Base-by-base conservation (phyloP, 495 filamentous ascomycete species). In the Penicillium manginii region DNA sequence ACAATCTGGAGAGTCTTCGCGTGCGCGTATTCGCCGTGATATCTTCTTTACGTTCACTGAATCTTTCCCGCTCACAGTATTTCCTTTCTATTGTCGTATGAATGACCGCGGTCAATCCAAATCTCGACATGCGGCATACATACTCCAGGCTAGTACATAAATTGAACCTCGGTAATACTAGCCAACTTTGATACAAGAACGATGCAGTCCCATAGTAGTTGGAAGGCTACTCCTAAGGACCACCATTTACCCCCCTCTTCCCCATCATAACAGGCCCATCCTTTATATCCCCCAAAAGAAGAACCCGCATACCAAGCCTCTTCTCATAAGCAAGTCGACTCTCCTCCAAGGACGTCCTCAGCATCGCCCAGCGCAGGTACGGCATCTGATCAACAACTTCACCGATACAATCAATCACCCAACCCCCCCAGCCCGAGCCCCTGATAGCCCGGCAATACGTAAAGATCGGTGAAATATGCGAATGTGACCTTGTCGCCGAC, bases 391-490 rank as follows among this genome's bases (percentile, higher is more conserved):
- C 58, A 19, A 89, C 37, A 1, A 79, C 47, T 60, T 90, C 84
- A 39, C 82, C 73, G 10, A 86, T 65, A 60, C 85, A 86, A 18
- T 66, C 59, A 60, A 88, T 80, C 55, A 90, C 63, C 86, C 86
- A 92, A 92, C 10, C 67, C 73, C 0, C 83, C 87, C 0, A 91
- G 73, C 1, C 87, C 87, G 21, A 78, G 71, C 0, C 82, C 78
- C 51, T 87, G 82, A 53, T 86, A 77, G 51, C 80, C 73, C 0
- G 75, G 66, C 0, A 85, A 52, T 7, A 91, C 70, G 58, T 85
- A 91, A 18, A 91, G 81, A 56, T 90, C 88, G 10, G 88, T 88
- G 23, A 90, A 71, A 62, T 88, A 91, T 12, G 77, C 85, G 57
- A 88, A 82, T 0, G 86, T 86, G 14, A 83, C 75, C 55, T 81